Conservation (phyloP, 352 stramenopile genomes). For the Phytophthora foliorum region DNA sequence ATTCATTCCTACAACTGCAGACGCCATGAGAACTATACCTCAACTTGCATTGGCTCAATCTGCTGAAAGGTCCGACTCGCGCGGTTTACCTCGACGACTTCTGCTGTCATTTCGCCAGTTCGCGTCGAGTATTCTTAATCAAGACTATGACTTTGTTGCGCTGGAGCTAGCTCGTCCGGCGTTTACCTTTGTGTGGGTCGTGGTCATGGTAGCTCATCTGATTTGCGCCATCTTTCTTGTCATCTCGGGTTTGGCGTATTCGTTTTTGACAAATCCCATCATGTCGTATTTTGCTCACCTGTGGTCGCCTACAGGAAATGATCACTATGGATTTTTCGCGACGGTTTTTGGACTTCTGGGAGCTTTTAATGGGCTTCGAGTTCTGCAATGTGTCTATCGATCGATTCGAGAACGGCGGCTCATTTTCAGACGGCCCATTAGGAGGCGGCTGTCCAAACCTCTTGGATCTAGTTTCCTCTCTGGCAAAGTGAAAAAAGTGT, state of each 20-base stretch:
- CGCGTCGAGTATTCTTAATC: not conserved
- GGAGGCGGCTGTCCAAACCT: not conserved
- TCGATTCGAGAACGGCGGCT: not conserved
- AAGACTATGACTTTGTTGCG: not conserved
- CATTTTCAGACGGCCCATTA: not conserved
- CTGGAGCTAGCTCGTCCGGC: not conserved
- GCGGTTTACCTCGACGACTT: not conserved
- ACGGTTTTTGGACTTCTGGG: not conserved
- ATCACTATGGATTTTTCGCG: not conserved
- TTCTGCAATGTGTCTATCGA: not conserved
- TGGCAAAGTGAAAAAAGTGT: not conserved
- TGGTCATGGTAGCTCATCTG: not conserved
- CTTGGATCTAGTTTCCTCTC: not conserved
- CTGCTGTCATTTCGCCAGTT: not conserved
- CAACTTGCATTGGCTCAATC: too few species aligned
- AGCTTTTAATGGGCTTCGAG: not conserved
- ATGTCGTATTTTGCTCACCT: conserved; percentile 7
- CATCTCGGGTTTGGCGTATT: not conserved
- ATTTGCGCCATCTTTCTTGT: not conserved
- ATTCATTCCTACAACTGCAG: too few species aligned
- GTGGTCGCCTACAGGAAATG: not conserved
- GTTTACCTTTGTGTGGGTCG: not conserved
- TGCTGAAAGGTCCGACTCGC: not conserved
- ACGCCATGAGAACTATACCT: too few species aligned
- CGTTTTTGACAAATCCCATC: conserved; percentile 1